Evolutionary conservation across 345 rosid species (phyloP).

Genomic region (Turnera subulata): DNA sequence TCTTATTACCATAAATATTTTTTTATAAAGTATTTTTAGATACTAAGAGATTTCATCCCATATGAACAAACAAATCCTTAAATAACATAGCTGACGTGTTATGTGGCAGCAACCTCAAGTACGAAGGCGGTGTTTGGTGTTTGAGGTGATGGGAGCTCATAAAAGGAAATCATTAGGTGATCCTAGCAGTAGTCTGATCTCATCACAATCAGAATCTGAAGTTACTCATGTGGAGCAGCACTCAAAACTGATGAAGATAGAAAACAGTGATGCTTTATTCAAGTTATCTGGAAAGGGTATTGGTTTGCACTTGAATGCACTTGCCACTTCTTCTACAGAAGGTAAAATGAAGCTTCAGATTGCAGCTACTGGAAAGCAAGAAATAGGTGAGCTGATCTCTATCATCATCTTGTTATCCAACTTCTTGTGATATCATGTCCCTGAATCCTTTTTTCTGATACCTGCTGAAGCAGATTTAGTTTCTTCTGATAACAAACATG

Average conservation of each 20-base stretch:
- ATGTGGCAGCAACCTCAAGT: constrained; percentile 41
- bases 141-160: constrained; percentile 42
- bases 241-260: constrained; percentile 18
- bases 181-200: constrained; percentile 18
- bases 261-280: constrained; percentile 9
- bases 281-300: constrained; percentile 24
- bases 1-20: no score
- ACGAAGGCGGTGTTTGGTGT: constrained; percentile 54
- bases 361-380: constrained; percentile 27
- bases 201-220: constrained; percentile 23
- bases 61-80: no score
- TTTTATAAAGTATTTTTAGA: no score
- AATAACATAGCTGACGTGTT: no score
- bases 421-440: constrained; percentile 14
- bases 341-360: constrained; percentile 22
- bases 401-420: constrained; percentile 17
- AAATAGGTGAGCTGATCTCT: constrained; percentile 18
- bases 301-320: constrained; percentile 63
- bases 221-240: constrained; percentile 17
- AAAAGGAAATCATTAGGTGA: constrained; percentile 32
- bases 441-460: constrained; percentile 20
- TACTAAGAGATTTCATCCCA: no score
- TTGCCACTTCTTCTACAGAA: constrained; percentile 29
- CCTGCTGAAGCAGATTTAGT: constrained; percentile 29
- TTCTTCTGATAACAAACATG: constrained; percentile 23